Evolutionary conservation across 1,139 yeast genomes (phyloP), one percentile per base, ranked within the genome.

Genomic region (Sugiyamaella paludigena): DNA sequence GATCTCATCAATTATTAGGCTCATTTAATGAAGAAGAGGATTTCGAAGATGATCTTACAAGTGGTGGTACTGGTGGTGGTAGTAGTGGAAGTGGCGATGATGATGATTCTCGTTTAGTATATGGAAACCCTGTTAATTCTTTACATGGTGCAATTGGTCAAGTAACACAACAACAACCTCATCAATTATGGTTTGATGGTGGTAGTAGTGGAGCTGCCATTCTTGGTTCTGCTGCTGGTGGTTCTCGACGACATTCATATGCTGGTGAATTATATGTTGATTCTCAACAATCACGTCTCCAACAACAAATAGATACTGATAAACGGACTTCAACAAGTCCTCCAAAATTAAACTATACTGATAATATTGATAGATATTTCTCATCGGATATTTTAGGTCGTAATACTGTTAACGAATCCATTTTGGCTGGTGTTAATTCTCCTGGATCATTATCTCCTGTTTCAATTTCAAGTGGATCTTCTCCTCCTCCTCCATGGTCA

Each of bases 201-300:
- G 5, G 30, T 16, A 16, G 16, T 13, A 29, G 19, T 12, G 33
- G 36, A 19, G 12, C 39, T 7, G 13, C 30, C 9, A 16, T 37
- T 19, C 12, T 41, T 33, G 40, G 16, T 26, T 15, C 36, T 19
- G 36, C 41, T 12, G 13, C 41, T 16, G 16, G 7, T 15, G 56
- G 52, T 0, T 56, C 58, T 11, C 37, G 62, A 34, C 47, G 62
- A n/a, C 61, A 58, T 44, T 56, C 60, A n/a, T 58, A 58, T 39
- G 62, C 62, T 15, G 62, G 59, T 10, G 61, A 58, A 33, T 24
- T 32, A n/a, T 47, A 44, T 19, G 39, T 46, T 26, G 38, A 43
- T 2, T 36, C 40, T 2, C 45, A 39, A 19, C 44, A 47, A 29
- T 43, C 32, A 24, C 40, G 31, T 12, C 41, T 35, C 4, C 49